Evolutionary conservation across 768 basidiomycete species (phyloP).

Genomic region (Xerocomellus dryophilus): DNA sequence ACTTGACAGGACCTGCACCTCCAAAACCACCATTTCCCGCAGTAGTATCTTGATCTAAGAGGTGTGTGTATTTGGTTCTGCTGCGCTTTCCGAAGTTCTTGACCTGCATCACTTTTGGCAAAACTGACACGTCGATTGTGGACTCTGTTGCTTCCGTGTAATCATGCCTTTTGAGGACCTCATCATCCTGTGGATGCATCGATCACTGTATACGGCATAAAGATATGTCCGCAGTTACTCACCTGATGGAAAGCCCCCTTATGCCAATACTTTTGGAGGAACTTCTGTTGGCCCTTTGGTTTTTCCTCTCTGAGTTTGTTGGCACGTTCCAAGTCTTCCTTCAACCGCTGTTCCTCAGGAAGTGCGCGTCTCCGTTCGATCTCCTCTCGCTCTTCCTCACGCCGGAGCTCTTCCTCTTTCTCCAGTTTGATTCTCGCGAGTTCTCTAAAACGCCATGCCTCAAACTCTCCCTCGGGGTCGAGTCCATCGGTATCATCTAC

Average conservation of each 20-base stretch:
- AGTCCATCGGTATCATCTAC: constrained; percentile 94
- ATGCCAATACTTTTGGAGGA: constrained; percentile 98
- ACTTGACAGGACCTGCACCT: constrained; percentile 49
- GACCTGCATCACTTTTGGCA: constrained; percentile 97
- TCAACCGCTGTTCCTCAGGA: constrained; percentile 89
- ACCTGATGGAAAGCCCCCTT: constrained; percentile 99
- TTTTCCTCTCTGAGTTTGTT: constrained; percentile 81
- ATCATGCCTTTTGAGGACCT: constrained; percentile 79
- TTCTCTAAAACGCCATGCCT: constrained; percentile 94
- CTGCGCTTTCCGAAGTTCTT: constrained; percentile 91
- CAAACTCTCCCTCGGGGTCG: constrained; percentile 87
- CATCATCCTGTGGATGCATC: constrained; percentile 63
- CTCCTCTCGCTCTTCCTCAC: constrained; percentile 87
- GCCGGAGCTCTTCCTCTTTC: constrained; percentile 79
- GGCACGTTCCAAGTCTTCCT: constrained; percentile 88
- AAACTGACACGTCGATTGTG: constrained; percentile 78
- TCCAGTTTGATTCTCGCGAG: constrained; percentile 91
- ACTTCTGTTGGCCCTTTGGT: constrained; percentile 87
- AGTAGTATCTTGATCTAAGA: constrained; percentile 93
- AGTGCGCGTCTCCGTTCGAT: constrained; percentile 87
- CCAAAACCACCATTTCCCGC: constrained; percentile 60
- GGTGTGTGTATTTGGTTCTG: constrained; percentile 93
- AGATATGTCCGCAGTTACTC: constrained; percentile 16
- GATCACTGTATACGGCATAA: constrained; percentile 13
- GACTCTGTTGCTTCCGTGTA: constrained; percentile 89